phyloP scores from a whole-genome alignment of 73 alveolate species.

The Uronychia setigera region DNA sequence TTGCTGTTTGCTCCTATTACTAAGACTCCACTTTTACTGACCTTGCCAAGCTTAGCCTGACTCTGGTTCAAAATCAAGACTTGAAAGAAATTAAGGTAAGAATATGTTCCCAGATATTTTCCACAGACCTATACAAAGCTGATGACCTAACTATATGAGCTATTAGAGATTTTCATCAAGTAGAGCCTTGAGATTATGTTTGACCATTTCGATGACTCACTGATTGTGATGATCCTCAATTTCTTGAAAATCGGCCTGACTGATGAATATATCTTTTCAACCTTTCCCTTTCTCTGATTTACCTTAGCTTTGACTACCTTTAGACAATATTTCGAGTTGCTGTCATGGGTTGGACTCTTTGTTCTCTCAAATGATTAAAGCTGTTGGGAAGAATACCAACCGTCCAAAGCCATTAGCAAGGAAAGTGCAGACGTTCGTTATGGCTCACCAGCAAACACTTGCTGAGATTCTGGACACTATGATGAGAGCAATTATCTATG shows the following conservation, averaged over 20 bases:
- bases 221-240: constrained; percentile 16
- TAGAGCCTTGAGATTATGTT: constrained; percentile 44
- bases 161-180: constrained; percentile 47
- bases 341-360: background rate
- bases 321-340: background rate
- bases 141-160: constrained; percentile 3
- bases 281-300: background rate
- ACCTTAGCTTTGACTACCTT: constrained; percentile 12
- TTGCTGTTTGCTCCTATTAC: constrained; percentile 49
- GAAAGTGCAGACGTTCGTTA: constrained; percentile 16
- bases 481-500: constrained; percentile 32
- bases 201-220: constrained; percentile 32
- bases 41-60: constrained; percentile 12
- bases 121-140: constrained; percentile 5
- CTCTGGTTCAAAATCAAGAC: constrained; percentile 6
- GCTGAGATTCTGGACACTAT: constrained; percentile 26
- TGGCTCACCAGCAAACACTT: constrained; percentile 8
- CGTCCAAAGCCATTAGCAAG: too few relatives aligned
- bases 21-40: constrained; percentile 40
- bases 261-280: constrained; percentile 42
- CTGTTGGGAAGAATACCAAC: too few relatives aligned
- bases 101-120: background rate
- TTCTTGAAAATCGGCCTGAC: constrained; percentile 32
- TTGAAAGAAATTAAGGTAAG: constrained; percentile 19
- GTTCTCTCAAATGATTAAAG: too few relatives aligned